Evolutionary conservation across 2,329 filamentous ascomycete species (phyloP).

Genomic region (Colletotrichum orbiculare): DNA sequence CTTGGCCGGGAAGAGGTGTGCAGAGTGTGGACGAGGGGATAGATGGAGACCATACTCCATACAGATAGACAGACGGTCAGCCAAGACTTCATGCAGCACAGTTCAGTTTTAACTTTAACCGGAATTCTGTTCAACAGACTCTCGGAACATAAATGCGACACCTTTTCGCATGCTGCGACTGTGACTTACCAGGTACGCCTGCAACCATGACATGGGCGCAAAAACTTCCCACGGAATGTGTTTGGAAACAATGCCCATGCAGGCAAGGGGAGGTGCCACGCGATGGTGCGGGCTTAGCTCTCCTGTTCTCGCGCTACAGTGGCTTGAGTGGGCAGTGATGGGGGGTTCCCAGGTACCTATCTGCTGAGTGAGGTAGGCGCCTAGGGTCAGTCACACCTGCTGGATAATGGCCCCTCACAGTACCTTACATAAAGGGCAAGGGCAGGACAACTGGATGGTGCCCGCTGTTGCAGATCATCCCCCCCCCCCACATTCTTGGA

Average conservation of each 20-base stretch:
- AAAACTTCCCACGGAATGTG: slow-evolving; percentile 23
- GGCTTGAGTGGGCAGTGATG: not conserved
- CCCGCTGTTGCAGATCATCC: not conserved
- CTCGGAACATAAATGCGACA: not conserved
- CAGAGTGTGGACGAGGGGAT: not conserved
- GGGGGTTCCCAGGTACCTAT: not conserved
- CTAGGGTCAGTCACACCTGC: no score
- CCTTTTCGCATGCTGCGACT: not conserved
- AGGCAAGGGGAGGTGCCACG: slow-evolving; percentile 12
- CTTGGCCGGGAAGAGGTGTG: no score
- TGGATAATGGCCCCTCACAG: no score
- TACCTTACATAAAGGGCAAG: not conserved
- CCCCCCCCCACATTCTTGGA: slow-evolving; percentile 5
- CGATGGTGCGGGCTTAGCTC: not conserved
- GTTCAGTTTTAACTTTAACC: slow-evolving; percentile 15
- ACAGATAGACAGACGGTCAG: not conserved
- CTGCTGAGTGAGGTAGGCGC: not conserved
- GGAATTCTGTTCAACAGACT: not conserved
- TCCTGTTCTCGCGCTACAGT: no score
- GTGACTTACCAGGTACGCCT: not conserved
- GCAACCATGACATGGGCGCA: not conserved
- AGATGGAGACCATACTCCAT: not conserved
- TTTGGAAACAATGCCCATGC: slow-evolving; percentile 28
- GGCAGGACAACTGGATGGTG: not conserved
- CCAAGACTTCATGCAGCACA: not conserved